Conservation (phyloP, 1,139 yeast genomes). For the Suhomyces terraborum region DNA sequence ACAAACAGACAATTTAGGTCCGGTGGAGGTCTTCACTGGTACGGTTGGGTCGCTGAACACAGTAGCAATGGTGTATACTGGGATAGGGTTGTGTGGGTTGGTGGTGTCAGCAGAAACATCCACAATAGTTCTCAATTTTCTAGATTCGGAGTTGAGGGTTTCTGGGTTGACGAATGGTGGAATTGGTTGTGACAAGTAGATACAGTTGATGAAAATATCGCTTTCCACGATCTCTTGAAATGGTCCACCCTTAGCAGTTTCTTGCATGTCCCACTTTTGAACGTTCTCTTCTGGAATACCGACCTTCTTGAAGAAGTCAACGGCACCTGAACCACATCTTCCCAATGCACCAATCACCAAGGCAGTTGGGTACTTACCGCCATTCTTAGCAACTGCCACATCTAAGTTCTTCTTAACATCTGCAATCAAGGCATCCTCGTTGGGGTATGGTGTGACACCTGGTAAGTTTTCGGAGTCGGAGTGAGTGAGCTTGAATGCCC, state of each 20-base stretch:
- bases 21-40: conserved; percentile 69
- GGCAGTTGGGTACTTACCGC: conserved; percentile 72
- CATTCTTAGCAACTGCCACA: conserved; percentile 58
- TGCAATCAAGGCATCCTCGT: conserved; percentile 69
- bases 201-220: conserved; percentile 93
- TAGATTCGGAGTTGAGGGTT: conserved; percentile 58
- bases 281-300: conserved; percentile 89
- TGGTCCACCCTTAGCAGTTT: conserved; percentile 97
- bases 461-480: conserved; percentile 64
- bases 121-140: conserved; percentile 87
- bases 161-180: conserved; percentile 84
- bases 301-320: conserved; percentile 74
- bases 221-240: conserved; percentile 85
- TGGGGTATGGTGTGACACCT: conserved; percentile 79
- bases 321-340: conserved; percentile 98
- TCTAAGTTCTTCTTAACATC: conserved; percentile 67
- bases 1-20: conserved; percentile 86
- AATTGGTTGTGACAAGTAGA: conserved; percentile 88
- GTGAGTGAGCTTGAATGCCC: conserved; percentile 88
- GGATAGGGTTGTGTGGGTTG: conserved; percentile 96
- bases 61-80: conserved; percentile 87
- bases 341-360: conserved; percentile 96
- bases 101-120: conserved; percentile 99
- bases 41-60: conserved; percentile 91
- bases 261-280: conserved; percentile 94